Evolutionary conservation across 1,139 yeast genomes (phyloP).

Genomic region (Debaryomycetaceae sp.): DNA sequence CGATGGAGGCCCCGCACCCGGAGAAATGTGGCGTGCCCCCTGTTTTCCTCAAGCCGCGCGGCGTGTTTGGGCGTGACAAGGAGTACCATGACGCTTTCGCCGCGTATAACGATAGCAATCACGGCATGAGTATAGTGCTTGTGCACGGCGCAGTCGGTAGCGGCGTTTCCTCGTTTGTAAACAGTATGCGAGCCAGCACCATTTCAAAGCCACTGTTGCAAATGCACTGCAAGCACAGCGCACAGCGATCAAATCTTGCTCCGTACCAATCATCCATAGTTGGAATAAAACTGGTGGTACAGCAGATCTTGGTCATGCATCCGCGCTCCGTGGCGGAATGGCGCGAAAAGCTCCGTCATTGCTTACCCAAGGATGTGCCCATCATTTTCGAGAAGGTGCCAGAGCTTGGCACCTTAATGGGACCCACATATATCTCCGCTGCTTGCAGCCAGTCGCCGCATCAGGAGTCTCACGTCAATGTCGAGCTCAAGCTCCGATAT

Average conservation of each 20-base stretch:
- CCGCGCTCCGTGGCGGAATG: conserved; percentile 27
- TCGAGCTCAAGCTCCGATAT: conserved; percentile 34
- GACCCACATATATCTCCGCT: conserved; percentile 22
- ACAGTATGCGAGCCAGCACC: conserved; percentile 28
- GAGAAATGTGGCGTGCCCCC: conserved; percentile 8
- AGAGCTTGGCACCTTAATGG: conserved; percentile 33
- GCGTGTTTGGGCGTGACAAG: conserved; percentile 26
- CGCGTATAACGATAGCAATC: conserved; percentile 12
- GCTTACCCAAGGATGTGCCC: conserved; percentile 33
- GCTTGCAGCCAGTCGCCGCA: conserved; percentile 5
- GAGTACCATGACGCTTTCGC: conserved; percentile 16
- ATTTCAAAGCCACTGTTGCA: conserved; percentile 26
- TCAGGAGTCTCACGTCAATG: conserved; percentile 14
- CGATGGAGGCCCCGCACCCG: conserved; percentile 1
- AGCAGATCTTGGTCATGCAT: conserved; percentile 33
- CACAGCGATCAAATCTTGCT: conserved; percentile 19
- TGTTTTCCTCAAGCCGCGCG: conserved; percentile 16
- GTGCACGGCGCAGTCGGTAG: conserved; percentile 37
- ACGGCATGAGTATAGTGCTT: conserved; percentile 20
- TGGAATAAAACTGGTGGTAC: conserved; percentile 30
- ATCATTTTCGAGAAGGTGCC: conserved; percentile 35
- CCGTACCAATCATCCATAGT: conserved; percentile 17
- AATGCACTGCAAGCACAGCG: conserved; percentile 31
- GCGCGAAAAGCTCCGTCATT: conserved; percentile 31
- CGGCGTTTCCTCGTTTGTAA: conserved; percentile 38